These are phyloP conservation scores for Mortierella hygrophila DNA, from an alignment of 192 early-diverging fungal genomes.

Conservation along the genomic window DNA sequence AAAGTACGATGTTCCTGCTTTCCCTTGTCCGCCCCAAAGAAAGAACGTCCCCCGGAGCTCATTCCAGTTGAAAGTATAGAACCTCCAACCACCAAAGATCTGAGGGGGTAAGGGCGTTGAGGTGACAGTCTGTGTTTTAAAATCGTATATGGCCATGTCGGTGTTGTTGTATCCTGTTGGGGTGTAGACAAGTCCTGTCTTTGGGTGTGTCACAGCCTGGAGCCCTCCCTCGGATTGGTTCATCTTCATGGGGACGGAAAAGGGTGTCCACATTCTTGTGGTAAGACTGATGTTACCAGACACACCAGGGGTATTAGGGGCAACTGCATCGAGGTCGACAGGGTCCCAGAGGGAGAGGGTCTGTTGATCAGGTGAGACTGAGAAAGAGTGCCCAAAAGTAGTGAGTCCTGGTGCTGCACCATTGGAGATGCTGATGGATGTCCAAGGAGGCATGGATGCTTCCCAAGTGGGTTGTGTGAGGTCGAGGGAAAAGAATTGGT, in stretches of 20 bases:
- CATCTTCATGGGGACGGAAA: background rate
- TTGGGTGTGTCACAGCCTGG: constrained; percentile 7
- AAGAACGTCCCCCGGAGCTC: background rate
- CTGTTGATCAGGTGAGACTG: background rate
- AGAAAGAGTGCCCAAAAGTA: background rate
- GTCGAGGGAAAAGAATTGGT: constrained; percentile 4
- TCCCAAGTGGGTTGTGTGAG: background rate
- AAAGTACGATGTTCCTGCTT: background rate
- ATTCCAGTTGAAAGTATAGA: constrained; percentile 1
- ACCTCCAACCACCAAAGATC: background rate
- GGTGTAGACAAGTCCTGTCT: background rate
- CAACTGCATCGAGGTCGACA: background rate
- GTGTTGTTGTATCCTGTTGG: constrained; percentile 1
- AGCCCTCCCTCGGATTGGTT: background rate
- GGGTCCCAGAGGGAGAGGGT: constrained; percentile 7
- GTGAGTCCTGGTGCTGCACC: background rate
- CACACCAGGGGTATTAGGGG: background rate
- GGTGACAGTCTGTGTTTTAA: background rate
- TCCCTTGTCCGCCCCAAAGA: background rate
- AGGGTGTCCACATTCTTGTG: background rate
- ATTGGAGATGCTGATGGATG: background rate
- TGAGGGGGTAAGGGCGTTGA: background rate
- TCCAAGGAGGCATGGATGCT: background rate
- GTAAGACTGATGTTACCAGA: background rate
- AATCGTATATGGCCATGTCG: constrained; percentile 2